These are phyloP conservation scores for Neurospora tetraspora DNA, from an alignment of 495 filamentous ascomycete genomes.

Conservation along the genomic window DNA sequence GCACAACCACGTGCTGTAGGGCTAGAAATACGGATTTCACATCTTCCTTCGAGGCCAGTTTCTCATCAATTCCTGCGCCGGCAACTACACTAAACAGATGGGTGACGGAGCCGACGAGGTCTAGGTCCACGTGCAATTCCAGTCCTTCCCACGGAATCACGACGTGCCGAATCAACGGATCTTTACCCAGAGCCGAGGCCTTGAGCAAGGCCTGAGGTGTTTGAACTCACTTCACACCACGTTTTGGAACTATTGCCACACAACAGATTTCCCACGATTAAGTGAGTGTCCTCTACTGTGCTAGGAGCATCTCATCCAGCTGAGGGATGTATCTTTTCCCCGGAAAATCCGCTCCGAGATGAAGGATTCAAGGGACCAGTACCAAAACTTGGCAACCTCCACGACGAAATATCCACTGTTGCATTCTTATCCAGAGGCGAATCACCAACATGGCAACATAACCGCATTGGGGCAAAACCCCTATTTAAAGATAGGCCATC, in stretches of 20 bases:
- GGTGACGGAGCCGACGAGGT: neutral
- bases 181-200: neutral
- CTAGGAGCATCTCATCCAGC: neutral
- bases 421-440: neutral
- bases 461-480: neutral
- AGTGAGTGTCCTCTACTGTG: neutral
- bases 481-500: neutral
- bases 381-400: neutral
- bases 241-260: neutral
- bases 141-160: neutral
- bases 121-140: neutral
- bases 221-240: neutral
- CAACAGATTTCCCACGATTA: neutral
- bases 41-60: neutral
- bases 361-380: neutral
- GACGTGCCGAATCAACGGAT: neutral
- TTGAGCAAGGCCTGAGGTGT: neutral
- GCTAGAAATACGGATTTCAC: neutral
- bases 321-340: neutral
- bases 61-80: neutral
- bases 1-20: neutral
- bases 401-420: neutral
- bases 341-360: neutral
- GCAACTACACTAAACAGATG: neutral
- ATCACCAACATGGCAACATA: neutral